Percentiles rank a stretch among this genome's conserved stretches.
Evolutionary conservation across 768 basidiomycete species (phyloP).

Genomic region (Termitomyces sp.): DNA sequence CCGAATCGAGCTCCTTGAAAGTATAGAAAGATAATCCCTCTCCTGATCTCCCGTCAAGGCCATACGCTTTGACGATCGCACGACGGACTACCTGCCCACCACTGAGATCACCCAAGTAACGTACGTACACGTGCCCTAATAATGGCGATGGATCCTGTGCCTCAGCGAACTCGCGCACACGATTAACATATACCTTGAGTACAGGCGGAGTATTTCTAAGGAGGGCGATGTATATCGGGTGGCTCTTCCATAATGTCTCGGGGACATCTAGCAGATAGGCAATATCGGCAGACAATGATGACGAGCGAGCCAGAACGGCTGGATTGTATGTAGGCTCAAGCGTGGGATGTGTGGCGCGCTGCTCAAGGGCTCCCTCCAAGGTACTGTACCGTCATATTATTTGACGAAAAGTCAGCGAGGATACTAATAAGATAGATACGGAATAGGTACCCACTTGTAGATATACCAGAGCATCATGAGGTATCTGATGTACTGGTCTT

Average conservation of each 20-base stretch:
- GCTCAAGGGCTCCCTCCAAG: constrained; percentile 50
- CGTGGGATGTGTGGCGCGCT: constrained; percentile 54
- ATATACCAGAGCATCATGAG: too few relatives aligned
- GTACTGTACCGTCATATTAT: constrained; percentile 26
- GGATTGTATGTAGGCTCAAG: constrained; percentile 71
- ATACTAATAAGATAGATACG: too few relatives aligned
- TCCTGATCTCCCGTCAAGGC: constrained; percentile 42
- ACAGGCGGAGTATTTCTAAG: constrained; percentile 38
- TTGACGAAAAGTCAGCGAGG: too few relatives aligned
- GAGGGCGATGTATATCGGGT: constrained; percentile 47
- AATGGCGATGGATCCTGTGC: constrained; percentile 44
- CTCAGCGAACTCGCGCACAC: constrained; percentile 41
- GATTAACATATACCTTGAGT: constrained; percentile 45
- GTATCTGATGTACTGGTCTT: too few relatives aligned
- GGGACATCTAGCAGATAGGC: constrained; percentile 48
- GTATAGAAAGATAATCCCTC: constrained; percentile 61
- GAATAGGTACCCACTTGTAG: too few relatives aligned
- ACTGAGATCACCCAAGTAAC: constrained; percentile 76
- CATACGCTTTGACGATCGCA: constrained; percentile 61
- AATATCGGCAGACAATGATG: constrained; percentile 61
- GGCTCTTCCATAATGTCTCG: constrained; percentile 45
- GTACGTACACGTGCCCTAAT: constrained; percentile 73
- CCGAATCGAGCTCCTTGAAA: constrained; percentile 51
- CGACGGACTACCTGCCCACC: constrained; percentile 70
- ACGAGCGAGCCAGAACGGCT: constrained; percentile 51